Evolutionary conservation across 192 early-diverging fungal genomes (phyloP), one percentile per base, ranked within the genome.

Genomic region (Backusella tuberculispora): DNA sequence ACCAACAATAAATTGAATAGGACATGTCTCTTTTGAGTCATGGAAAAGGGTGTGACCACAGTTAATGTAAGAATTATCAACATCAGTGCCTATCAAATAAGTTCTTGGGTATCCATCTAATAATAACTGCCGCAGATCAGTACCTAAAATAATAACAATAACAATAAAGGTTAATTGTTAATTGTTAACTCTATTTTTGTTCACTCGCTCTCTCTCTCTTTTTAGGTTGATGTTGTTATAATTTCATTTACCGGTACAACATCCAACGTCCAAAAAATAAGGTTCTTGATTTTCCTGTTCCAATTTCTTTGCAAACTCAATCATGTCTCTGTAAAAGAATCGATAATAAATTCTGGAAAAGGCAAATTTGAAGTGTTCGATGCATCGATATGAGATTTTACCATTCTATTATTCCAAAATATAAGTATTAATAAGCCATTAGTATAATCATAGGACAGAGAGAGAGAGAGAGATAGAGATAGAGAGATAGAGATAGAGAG

Each of bases 241-340:
- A 34, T 19, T 6, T 50, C 42, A 2, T 0, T 56, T 79, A 74
- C 78, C 78, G 21, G 74, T 41, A 45, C 78, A 79, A 40, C 78
- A 79, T 29, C 78, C 78, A 71, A 79, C 70, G n/a, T 79, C 78
- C 38, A 79, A 48, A 17, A 79, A 71, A 29, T 63, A 26, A 7
- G 78, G 78, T 4, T 19, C 46, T 46, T 67, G 29, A 14, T 60
- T 26, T 12, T 60, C 53, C 4, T 60, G 53, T 14, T 60, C 21
- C 24, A 43, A 50, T 17, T 40, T 74, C 41, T 72, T 47, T 7
- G 19, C 73, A 53, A 45, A n/a, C 29, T 76, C 68, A 40, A 76
- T 45, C 0, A 76, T 14, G 4, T 38, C n/a, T 13, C n/a, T n/a
- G 26, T 76, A 76, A 43, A 70, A 76, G 56, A 76, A 76, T 24